phyloP scores from a whole-genome alignment of 1,284 basidiomycete genomes.

The Leccinum colubrinum region DNA sequence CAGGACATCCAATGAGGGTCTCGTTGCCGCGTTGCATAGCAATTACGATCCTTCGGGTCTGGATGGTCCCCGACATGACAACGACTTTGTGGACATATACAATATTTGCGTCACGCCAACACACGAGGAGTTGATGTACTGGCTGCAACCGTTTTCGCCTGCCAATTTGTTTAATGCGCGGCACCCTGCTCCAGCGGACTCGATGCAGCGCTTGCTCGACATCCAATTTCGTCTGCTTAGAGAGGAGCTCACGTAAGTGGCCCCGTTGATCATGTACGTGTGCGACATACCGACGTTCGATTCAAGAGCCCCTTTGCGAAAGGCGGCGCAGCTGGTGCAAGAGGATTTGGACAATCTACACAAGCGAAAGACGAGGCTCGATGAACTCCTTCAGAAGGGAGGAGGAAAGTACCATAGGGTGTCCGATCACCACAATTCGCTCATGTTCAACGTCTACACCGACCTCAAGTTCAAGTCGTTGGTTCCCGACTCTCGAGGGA shows the following conservation, averaged over 20 bases:
- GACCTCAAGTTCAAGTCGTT: constrained; percentile 42
- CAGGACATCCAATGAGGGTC: no score
- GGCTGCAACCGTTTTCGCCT: constrained; percentile 51
- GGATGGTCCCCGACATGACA: constrained; percentile 62
- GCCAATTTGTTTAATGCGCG: constrained; percentile 55
- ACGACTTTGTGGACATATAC: constrained; percentile 55
- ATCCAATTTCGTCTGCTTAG: constrained; percentile 69
- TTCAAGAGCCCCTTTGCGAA: constrained; percentile 48
- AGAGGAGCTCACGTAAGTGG: constrained; percentile 61
- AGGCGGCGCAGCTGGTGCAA: constrained; percentile 44
- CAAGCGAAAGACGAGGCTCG: constrained; percentile 30
- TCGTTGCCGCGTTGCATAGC: no score
- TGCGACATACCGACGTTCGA: background rate
- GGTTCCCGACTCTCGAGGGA: constrained; percentile 44
- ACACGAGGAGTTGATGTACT: constrained; percentile 52
- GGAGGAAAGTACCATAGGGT: constrained; percentile 48
- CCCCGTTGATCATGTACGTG: background rate
- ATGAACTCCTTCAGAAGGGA: constrained; percentile 37
- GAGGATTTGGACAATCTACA: constrained; percentile 38
- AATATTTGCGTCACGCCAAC: constrained; percentile 65
- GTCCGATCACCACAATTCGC: constrained; percentile 38
- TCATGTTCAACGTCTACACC: constrained; percentile 60
- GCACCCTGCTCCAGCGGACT: constrained; percentile 52
- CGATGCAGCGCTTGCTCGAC: constrained; percentile 64
- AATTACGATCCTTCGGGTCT: background rate